Percentiles rank a stretch among this genome's conserved stretches.
phyloP scores from a whole-genome alignment of 1,284 basidiomycete species.

The Ceratobasidium sp. region DNA sequence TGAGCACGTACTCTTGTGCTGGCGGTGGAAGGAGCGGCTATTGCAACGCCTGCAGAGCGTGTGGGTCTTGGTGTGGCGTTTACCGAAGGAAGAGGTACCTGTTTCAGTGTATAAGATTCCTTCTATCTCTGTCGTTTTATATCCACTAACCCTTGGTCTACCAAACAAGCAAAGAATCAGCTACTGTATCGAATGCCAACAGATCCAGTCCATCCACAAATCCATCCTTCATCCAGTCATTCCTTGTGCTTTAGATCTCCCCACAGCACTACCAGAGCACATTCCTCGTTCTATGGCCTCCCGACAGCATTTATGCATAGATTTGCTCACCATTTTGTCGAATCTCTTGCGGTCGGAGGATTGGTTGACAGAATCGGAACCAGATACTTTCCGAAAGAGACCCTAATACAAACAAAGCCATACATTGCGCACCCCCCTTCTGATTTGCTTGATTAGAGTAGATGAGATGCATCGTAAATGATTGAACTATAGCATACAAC shows the following conservation, averaged over 20 bases:
- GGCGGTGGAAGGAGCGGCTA: conserved; percentile 92
- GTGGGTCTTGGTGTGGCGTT: conserved; percentile 98
- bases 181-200: conserved; percentile 54
- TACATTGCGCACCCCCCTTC: conserved; percentile 4
- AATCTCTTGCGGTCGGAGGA: conserved; percentile 49
- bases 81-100: conserved; percentile 96
- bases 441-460: conserved; percentile 19
- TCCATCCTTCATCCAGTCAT: conserved; percentile 39
- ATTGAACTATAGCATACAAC: conserved; percentile 41
- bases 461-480: background rate
- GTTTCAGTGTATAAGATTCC: conserved; percentile 54
- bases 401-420: conserved; percentile 13
- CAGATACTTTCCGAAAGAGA: conserved; percentile 25
- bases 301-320: conserved; percentile 41
- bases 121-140: conserved; percentile 40
- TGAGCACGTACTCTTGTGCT: conserved; percentile 87
- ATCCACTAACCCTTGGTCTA: conserved; percentile 77
- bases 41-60: conserved; percentile 97
- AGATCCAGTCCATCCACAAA: conserved; percentile 42
- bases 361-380: conserved; percentile 30
- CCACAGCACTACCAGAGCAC: conserved; percentile 9
- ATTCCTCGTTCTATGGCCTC: conserved; percentile 54
- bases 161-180: conserved; percentile 57
- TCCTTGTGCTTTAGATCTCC: background rate
- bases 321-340: conserved; percentile 55